Evolutionary conservation across 495 filamentous ascomycete species (phyloP).

Genomic region (Margaritispora aquatica): DNA sequence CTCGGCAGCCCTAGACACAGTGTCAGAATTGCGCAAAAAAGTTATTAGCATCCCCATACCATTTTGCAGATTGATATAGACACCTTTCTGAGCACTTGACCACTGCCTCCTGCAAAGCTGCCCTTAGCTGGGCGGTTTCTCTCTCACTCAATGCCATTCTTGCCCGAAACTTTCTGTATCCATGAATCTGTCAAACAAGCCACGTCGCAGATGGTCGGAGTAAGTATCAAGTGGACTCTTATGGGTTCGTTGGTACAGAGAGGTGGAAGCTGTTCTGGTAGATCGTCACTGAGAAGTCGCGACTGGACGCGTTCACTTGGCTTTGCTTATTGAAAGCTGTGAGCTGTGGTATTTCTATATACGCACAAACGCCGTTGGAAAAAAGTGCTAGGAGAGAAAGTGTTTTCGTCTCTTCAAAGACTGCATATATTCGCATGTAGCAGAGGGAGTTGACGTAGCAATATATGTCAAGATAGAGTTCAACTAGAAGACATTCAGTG

Average conservation of each 20-base stretch:
- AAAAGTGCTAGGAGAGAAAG: too few relatives aligned
- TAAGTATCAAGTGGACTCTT: background rate
- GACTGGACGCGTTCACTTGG: background rate
- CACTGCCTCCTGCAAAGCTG: constrained; percentile 71
- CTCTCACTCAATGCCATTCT: constrained; percentile 33
- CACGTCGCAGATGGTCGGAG: background rate
- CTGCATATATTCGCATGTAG: too few relatives aligned
- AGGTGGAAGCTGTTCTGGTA: background rate
- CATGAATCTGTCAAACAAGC: background rate
- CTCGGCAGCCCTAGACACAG: constrained; percentile 74
- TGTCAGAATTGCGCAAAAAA: constrained; percentile 6
- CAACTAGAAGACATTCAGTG: background rate
- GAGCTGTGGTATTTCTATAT: too few relatives aligned
- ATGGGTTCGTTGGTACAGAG: background rate
- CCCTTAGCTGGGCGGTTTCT: constrained; percentile 44
- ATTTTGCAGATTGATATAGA: constrained; percentile 95
- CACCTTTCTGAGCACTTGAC: constrained; percentile 91
- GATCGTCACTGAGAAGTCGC: background rate
- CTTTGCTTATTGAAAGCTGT: too few relatives aligned
- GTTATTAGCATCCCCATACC: constrained; percentile 44
- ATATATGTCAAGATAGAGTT: background rate
- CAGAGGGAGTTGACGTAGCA: too few relatives aligned
- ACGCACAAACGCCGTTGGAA: too few relatives aligned
- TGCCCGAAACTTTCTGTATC: background rate
- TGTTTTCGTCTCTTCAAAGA: too few relatives aligned